Base-by-base conservation (phyloP, 352 stramenopile genomes). In the Blastocystis sp. region DNA sequence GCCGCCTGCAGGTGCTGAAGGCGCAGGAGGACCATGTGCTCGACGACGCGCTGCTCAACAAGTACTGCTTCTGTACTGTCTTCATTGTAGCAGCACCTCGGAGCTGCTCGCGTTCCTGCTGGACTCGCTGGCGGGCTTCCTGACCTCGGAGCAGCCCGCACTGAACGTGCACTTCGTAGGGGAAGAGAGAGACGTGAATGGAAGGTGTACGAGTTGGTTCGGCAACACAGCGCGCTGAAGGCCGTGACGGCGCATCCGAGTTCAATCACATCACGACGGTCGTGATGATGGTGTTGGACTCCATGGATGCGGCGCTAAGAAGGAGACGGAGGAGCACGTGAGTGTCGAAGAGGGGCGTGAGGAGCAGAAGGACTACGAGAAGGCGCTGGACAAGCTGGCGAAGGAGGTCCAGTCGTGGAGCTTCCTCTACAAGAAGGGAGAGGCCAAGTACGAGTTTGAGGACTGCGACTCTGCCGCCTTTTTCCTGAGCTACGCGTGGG, bases 251-350 rank as follows among this genome's bases (percentile, higher is more conserved):
- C 61, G 23, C 69, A 79, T 23, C 69, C 10, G 69, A 79, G 53
- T 79, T 79, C 43, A 61, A 79, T 79, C 69, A 79, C 9, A 52
- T 79, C 21, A 79, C 69, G 7, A 79, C 40, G 52, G 21, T 61
- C 11, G 62, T 79, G 2, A 79, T 79, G 69, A 79, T 79, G 69
- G 69, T 79, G 2, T 45, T 79, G 3, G 69, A 79, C 23, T 79
- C 61, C 23, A 28, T 79, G 23, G 62, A 79, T 11, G 17, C 11
- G 2, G 69, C 69, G 11, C 43, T 79, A 52, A 79, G 23, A 34
- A 41, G 53, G 62, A 79, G 17, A 11, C 21, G 0, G 69, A 79
- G 23, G 40, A 40, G 14, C 28, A 34, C 28, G 28, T 34, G 28
- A 34, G 28, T 34, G 28, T 34, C 28, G 28, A 34, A 34, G 28